Percentiles rank a stretch among this genome's conserved stretches.
Conservation (phyloP, 2,329 filamentous ascomycete species). For the Trichophyton simii region DNA sequence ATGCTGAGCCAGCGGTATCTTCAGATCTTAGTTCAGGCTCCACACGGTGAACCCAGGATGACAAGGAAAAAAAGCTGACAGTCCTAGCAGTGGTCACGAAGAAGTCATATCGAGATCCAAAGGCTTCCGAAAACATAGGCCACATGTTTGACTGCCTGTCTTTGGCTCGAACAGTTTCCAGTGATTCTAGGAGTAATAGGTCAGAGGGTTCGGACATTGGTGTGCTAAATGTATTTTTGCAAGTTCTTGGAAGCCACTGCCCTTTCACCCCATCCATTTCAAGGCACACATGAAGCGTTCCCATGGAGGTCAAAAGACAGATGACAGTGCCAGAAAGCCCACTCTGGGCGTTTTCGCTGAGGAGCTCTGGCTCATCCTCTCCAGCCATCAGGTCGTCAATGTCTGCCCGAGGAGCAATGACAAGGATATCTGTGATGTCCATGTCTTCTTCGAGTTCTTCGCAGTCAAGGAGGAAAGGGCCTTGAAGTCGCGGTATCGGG, state of each 20-base stretch:
- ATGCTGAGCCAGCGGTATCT: conserved; percentile 40
- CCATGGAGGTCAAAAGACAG: conserved; percentile 44
- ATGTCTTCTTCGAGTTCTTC: conserved; percentile 40
- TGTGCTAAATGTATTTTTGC: conserved; percentile 29
- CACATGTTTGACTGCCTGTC: conserved; percentile 24
- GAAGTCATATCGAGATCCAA: conserved; percentile 45
- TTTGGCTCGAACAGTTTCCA: conserved; percentile 28
- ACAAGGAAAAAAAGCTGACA: conserved; percentile 44
- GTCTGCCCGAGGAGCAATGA: conserved; percentile 42
- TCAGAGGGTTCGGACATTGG: conserved; percentile 32
- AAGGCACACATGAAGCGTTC: conserved; percentile 47
- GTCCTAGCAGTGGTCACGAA: conserved; percentile 45
- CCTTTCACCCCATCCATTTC: conserved; percentile 51
- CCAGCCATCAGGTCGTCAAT: conserved; percentile 41
- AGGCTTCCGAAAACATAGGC: conserved; percentile 46
- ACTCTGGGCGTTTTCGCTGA: conserved; percentile 35
- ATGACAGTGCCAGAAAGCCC: conserved; percentile 46
- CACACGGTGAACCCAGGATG: conserved; percentile 44
- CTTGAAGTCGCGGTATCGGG: conserved; percentile 48
- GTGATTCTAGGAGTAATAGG: conserved; percentile 33
- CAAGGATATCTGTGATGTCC: conserved; percentile 49
- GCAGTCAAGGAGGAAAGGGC: conserved; percentile 44
- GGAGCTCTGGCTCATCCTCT: conserved; percentile 32
- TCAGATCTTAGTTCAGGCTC: conserved; percentile 45
- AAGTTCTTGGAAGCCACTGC: conserved; percentile 46